Evolutionary conservation across 1,139 yeast genomes (phyloP).

Genomic region (Protomyces gravidus): DNA sequence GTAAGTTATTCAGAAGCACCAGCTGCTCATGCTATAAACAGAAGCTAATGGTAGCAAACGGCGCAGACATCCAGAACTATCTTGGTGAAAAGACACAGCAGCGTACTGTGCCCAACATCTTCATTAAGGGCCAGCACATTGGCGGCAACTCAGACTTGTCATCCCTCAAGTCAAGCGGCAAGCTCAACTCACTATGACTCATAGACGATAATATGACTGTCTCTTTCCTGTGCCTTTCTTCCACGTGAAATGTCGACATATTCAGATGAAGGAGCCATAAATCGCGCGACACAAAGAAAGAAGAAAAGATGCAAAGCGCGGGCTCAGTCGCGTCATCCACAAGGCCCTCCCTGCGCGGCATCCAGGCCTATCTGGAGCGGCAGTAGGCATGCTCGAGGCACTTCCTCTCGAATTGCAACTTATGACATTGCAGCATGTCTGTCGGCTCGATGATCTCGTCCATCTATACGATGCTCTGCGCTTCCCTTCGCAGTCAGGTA

Average conservation of each 20-base stretch:
- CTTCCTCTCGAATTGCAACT: background rate
- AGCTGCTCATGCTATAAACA: no score
- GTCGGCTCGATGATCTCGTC: background rate
- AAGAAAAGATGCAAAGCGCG: background rate
- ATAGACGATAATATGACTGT: background rate
- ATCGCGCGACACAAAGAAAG: background rate
- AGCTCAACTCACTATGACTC: constrained; percentile 40
- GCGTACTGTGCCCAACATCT: constrained; percentile 88
- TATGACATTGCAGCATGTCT: background rate
- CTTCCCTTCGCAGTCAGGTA: background rate
- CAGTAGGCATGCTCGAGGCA: background rate
- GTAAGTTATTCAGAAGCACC: constrained; percentile 35
- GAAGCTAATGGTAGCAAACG: constrained; percentile 39
- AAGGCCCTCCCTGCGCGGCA: background rate
- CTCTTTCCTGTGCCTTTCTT: background rate
- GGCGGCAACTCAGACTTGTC: constrained; percentile 90
- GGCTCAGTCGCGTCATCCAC: background rate
- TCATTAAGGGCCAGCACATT: constrained; percentile 83
- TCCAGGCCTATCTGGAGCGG: background rate
- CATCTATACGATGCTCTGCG: background rate
- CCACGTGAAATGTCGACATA: background rate
- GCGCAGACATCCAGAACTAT: constrained; percentile 71
- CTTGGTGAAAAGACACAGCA: constrained; percentile 77
- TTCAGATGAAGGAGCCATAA: no score
- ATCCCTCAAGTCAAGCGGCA: constrained; percentile 48